phyloP scores from a whole-genome alignment of 768 basidiomycete species.

The Lactarius quietus region DNA sequence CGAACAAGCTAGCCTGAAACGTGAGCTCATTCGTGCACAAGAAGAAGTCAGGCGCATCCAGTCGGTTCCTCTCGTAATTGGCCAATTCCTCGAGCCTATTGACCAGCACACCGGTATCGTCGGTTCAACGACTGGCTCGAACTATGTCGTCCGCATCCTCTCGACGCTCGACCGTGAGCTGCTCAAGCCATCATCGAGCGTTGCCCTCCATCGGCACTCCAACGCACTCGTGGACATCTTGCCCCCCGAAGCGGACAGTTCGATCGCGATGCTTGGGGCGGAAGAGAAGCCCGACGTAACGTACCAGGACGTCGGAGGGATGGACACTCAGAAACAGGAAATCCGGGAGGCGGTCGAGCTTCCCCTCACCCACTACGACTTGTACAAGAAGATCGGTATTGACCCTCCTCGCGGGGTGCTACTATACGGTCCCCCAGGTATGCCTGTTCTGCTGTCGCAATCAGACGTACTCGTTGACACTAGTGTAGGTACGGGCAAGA shows the following conservation, averaged over 20 bases:
- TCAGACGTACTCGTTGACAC: background rate
- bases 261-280: slow-evolving; percentile 89
- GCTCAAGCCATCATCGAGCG: slow-evolving; percentile 94
- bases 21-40: slow-evolving; percentile 96
- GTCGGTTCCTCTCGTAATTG: slow-evolving; percentile 97
- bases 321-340: slow-evolving; percentile 98
- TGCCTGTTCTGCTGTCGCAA: background rate
- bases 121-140: slow-evolving; percentile 95
- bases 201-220: slow-evolving; percentile 98
- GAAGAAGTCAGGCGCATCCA: slow-evolving; percentile 99
- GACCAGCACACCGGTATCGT: slow-evolving; percentile 97
- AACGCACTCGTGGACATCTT: slow-evolving; percentile 98
- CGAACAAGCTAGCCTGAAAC: slow-evolving; percentile 95
- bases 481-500: slow-evolving; percentile 86
- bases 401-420: slow-evolving; percentile 97
- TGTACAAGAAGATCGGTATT: slow-evolving; percentile 99
- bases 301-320: slow-evolving; percentile 93
- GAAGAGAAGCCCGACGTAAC: slow-evolving; percentile 94
- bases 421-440: slow-evolving; percentile 95
- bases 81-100: slow-evolving; percentile 98
- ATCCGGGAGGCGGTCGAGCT: slow-evolving; percentile 98
- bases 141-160: slow-evolving; percentile 96
- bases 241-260: slow-evolving; percentile 97
- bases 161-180: slow-evolving; percentile 96
- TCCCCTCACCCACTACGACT: slow-evolving; percentile 92